Percentiles rank a stretch among this genome's conserved stretches.
Evolutionary conservation across 129 eudicot genomes (phyloP).

Genomic region (Logfia minima): DNA sequence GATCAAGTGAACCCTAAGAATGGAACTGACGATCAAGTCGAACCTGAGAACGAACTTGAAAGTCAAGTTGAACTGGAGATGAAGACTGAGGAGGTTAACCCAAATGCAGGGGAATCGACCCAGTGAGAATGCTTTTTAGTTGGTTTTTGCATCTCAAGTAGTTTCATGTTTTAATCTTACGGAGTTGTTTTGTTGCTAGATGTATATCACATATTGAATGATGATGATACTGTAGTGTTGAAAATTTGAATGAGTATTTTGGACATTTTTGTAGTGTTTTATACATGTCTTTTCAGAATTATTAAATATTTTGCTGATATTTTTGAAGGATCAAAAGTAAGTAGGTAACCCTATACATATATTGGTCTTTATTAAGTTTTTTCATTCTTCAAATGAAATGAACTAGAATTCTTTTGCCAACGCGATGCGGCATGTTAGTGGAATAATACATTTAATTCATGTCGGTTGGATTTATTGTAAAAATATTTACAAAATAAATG

Average conservation of each 20-base stretch:
- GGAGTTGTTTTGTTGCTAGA: constrained; percentile 19
- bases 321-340: not conserved
- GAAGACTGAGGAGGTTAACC: constrained; percentile 20
- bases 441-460: too few relatives aligned
- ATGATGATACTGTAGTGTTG: constrained; percentile 12
- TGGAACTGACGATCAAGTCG: not conserved
- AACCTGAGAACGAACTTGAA: not conserved
- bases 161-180: not conserved
- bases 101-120: not conserved
- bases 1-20: constrained; percentile 7
- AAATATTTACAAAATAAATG: too few relatives aligned
- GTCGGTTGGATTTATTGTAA: too few relatives aligned
- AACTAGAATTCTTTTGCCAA: too few relatives aligned
- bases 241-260: not conserved
- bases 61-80: constrained; percentile 19
- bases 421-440: too few relatives aligned
- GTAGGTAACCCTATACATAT: not conserved
- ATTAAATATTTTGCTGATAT: not conserved
- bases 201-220: constrained; percentile 23
- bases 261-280: not conserved
- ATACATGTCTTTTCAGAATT: not conserved
- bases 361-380: too few relatives aligned
- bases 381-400: too few relatives aligned
- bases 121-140: constrained; percentile 13
- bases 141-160: constrained; percentile 7